Evolutionary conservation across 805 yeast species (phyloP), one percentile per base, ranked within the genome.

Genomic region (Kluyveromyces dobzhanskii): DNA sequence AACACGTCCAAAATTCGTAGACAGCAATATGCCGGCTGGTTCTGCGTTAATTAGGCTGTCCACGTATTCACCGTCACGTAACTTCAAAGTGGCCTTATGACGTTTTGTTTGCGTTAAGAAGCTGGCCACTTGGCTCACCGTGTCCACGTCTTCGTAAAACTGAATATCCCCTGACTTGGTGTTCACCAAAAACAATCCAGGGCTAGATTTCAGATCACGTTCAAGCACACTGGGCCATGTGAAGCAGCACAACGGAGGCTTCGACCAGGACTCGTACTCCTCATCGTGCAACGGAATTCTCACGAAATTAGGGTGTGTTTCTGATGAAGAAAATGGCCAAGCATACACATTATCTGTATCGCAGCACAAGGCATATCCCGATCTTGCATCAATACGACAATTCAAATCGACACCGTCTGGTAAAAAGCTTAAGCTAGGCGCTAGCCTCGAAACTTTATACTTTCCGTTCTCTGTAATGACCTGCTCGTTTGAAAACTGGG

Each of bases 81-180:
- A 37, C 17, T 46, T 49, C 28, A 59, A 35, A 33, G 45, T 46
- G 17, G 57, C 29, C 4, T 34, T 42, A 35, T 56, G 58, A 5
- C 57, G 52, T 43, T 55, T 48, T 14, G 46, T 45, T 18, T 46
- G 45, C 5, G 62, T 57, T 23, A 59, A 35, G 36, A 56, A 50
- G 5, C 55, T 41, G 25, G 51, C 49, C 13, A 57, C 27, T 30
- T 57, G 57, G 30, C 53, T 56, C 7, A 59, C 50, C 3, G 62
- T 48, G 45, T 75, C 80, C 10, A 85, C 76, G 39, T 85, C 75
- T 51, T 85, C 94, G 64, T 80, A 82, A 57, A 79, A 87, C 18
- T 71, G 70, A 35, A 83, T 59, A 14, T 58, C 53, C 0, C 95
- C 94, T 0, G 75, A 49, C 14, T 66, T 55, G 1, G 79, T 65